These are phyloP conservation scores for Mycena kentingensis DNA, from an alignment of 768 basidiomycete species.

Conservation along the genomic window DNA sequence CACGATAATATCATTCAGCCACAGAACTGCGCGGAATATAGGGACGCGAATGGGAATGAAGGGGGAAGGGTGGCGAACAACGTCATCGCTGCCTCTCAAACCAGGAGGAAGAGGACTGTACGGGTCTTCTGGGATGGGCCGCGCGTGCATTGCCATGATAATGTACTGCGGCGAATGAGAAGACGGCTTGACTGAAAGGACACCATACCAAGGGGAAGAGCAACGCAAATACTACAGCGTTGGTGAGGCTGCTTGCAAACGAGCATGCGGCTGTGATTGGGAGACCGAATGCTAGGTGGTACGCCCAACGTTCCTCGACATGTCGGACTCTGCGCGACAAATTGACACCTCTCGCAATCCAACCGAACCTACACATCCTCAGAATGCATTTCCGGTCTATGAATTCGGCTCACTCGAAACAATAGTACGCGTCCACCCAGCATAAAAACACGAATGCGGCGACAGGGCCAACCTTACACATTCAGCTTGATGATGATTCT, in stretches of 20 bases:
- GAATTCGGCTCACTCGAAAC: constrained; percentile 68
- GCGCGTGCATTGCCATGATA: constrained; percentile 80
- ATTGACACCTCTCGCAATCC: constrained; percentile 74
- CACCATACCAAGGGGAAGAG: constrained; percentile 71
- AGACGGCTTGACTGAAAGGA: neutral
- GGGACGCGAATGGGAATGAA: constrained; percentile 80
- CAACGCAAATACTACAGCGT: constrained; percentile 81
- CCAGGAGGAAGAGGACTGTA: constrained; percentile 55
- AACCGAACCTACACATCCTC: constrained; percentile 58
- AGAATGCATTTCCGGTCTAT: neutral
- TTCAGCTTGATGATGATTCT: no score
- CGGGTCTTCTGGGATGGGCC: constrained; percentile 74
- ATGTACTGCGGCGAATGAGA: constrained; percentile 60
- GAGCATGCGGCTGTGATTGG: constrained; percentile 74
- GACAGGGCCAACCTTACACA: constrained; percentile 56
- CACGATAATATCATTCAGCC: constrained; percentile 73
- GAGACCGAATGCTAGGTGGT: constrained; percentile 84
- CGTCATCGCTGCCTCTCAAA: constrained; percentile 30
- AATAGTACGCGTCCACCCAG: constrained; percentile 91
- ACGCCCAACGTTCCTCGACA: constrained; percentile 88
- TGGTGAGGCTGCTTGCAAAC: constrained; percentile 73
- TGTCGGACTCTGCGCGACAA: constrained; percentile 68
- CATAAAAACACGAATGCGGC: constrained; percentile 75
- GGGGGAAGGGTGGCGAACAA: constrained; percentile 68
- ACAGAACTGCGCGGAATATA: constrained; percentile 72